Conservation (phyloP, 352 stramenopile genomes). For the Phytophthora idaei region DNA sequence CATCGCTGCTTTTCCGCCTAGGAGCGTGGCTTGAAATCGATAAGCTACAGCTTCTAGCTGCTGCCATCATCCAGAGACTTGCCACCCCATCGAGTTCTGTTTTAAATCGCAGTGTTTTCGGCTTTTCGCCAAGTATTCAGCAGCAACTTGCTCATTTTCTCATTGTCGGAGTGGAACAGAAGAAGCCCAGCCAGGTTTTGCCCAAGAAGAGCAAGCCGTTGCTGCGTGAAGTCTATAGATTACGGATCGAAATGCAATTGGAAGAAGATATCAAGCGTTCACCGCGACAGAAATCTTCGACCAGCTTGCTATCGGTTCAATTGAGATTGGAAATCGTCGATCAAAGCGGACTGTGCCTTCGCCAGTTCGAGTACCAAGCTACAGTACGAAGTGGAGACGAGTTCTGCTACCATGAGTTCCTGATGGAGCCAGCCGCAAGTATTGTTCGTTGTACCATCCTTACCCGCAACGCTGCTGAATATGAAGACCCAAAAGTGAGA, state of each 20-base stretch:
- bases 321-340: slow-evolving; percentile 17
- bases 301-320: background rate
- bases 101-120: slow-evolving; percentile 9
- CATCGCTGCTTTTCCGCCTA: slow-evolving; percentile 21
- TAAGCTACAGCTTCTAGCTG: slow-evolving; percentile 10
- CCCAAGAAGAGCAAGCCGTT: background rate
- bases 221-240: slow-evolving; percentile 1
- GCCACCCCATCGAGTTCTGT: slow-evolving; percentile 8
- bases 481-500: background rate
- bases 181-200: background rate
- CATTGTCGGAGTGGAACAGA: slow-evolving; percentile 26
- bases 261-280: slow-evolving; percentile 2
- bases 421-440: background rate
- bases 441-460: slow-evolving; percentile 7
- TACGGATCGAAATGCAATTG: background rate
- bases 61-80: slow-evolving; percentile 12
- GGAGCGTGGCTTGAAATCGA: slow-evolving; percentile 22
- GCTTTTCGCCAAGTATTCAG: slow-evolving; percentile 35
- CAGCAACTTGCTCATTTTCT: slow-evolving; percentile 42
- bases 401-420: slow-evolving; percentile 7
- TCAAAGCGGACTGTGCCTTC: slow-evolving; percentile 1
- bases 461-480: too few species aligned
- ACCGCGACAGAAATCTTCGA: background rate
- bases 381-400: slow-evolving; percentile 1
- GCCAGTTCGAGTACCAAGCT: slow-evolving; percentile 10